A percentile compares a stretch with the other conserved stretches of the same genome.
Evolutionary conservation across 257 asterid species (phyloP).

Genomic region (Orobanche coerulescens): DNA sequence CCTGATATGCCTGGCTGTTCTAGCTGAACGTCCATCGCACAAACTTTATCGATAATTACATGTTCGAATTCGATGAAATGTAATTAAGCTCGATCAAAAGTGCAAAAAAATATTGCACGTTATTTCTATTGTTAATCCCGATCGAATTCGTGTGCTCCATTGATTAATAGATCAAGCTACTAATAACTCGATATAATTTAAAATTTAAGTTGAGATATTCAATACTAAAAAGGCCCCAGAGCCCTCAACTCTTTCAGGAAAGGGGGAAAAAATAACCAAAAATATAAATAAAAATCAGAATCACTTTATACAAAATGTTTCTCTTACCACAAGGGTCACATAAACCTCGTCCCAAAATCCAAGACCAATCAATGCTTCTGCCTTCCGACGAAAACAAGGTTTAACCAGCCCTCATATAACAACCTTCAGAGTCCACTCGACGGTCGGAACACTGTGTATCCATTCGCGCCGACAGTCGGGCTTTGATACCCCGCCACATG

Average conservation of each 20-base stretch:
- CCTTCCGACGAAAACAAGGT: not conserved
- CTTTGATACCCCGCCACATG: conserved; percentile 50
- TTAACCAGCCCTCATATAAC: not conserved
- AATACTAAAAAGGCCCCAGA: not conserved
- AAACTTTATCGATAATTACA: no score
- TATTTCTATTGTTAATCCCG: no score
- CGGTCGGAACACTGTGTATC: conserved; percentile 60
- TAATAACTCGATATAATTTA: not conserved
- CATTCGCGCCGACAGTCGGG: conserved; percentile 42
- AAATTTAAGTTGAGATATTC: not conserved
- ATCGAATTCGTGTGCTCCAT: no score
- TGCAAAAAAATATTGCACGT: no score
- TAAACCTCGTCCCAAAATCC: conserved; percentile 3
- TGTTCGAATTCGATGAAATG: no score
- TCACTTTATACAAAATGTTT: not conserved
- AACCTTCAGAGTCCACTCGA: conserved; percentile 50
- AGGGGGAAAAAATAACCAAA: not conserved
- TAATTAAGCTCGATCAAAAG: no score
- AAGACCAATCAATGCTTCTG: not conserved
- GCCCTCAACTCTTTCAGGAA: not conserved
- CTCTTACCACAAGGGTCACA: not conserved
- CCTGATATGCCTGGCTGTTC: no score
- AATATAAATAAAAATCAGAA: not conserved
- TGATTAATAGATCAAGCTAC: no score
- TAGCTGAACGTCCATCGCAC: no score